A percentile compares a stretch with the other conserved stretches of the same genome.
Evolutionary conservation across 352 stramenopile species (phyloP).

Genomic region (Phytophthora cryptogea): DNA sequence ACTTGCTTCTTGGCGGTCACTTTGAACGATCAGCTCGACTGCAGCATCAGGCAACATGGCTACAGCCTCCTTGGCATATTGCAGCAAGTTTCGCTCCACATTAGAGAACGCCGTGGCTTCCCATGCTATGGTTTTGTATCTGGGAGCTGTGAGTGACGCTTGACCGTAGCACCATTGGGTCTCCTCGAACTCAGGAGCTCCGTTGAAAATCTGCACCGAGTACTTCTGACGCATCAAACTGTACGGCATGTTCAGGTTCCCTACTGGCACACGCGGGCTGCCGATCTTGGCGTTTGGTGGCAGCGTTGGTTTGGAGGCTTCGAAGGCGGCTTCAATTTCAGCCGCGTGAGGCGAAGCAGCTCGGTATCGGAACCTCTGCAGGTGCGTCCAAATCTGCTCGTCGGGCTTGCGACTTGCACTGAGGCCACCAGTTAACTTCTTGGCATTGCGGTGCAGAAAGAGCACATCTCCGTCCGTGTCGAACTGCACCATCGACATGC

Average conservation of each 20-base stretch:
- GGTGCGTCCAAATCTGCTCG: conserved; percentile 40
- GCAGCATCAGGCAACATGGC: conserved; percentile 18
- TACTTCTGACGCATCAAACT: conserved; percentile 39
- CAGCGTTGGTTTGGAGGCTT: conserved; percentile 11
- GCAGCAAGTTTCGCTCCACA: conserved; percentile 39
- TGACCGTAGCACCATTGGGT: conserved; percentile 53
- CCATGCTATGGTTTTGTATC: conserved; percentile 41
- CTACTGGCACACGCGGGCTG: conserved; percentile 10
- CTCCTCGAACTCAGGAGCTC: conserved; percentile 39
- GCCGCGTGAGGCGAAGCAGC: conserved; percentile 19
- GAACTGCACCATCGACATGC: conserved; percentile 56
- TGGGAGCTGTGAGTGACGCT: conserved; percentile 23
- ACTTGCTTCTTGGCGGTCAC: conserved; percentile 23
- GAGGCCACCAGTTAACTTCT: conserved; percentile 41
- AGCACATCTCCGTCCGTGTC: conserved; percentile 42
- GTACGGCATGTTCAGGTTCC: conserved; percentile 33
- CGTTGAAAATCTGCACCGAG: conserved; percentile 44
- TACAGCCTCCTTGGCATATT: conserved; percentile 38
- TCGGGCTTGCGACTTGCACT: conserved; percentile 10
- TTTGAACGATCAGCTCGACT: conserved; percentile 27
- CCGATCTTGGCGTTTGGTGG: conserved; percentile 16
- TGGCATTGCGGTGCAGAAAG: conserved; percentile 56
- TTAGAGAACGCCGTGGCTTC: conserved; percentile 31
- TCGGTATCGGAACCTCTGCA: conserved; percentile 43
- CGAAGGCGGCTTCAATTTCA: conserved; percentile 8